Percentiles rank a stretch among this genome's conserved stretches.
These are phyloP conservation scores for Cucumis hystrix DNA, from an alignment of 306 rosid species.

Conservation along the genomic window DNA sequence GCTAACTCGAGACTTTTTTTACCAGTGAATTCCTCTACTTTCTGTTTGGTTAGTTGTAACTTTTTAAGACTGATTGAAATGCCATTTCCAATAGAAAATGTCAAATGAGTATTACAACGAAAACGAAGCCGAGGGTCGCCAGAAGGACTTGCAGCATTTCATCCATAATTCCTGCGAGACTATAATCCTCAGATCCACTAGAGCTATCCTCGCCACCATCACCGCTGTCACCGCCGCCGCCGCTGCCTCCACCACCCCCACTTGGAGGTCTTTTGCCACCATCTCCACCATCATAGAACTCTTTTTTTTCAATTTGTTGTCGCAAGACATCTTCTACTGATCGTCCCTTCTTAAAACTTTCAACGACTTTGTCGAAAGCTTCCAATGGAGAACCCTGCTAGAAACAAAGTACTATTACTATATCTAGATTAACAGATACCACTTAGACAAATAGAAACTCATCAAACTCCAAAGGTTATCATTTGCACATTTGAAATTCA, in stretches of 20 bases:
- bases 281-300: conserved; percentile 31
- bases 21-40: not conserved
- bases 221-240: conserved; percentile 7
- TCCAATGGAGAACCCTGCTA: conserved; percentile 36
- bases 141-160: conserved; percentile 59
- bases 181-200: conserved; percentile 49
- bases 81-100: not conserved
- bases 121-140: conserved; percentile 55
- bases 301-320: conserved; percentile 46
- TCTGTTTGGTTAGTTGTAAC: not conserved
- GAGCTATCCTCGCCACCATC: conserved; percentile 22
- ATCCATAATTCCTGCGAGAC: conserved; percentile 32
- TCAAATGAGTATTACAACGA: conserved; percentile 32
- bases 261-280: conserved; percentile 29
- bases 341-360: conserved; percentile 30
- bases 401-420: not conserved
- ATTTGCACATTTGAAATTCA: not conserved
- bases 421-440: not conserved
- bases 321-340: conserved; percentile 51
- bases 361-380: conserved; percentile 34
- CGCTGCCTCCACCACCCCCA: not conserved
- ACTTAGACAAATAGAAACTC: not conserved
- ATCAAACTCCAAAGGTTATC: not conserved
- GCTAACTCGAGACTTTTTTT: not conserved
- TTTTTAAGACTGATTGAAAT: not conserved